phyloP scores from a whole-genome alignment of 2,329 filamentous ascomycete genomes.

The Aspergillus ibericus region DNA sequence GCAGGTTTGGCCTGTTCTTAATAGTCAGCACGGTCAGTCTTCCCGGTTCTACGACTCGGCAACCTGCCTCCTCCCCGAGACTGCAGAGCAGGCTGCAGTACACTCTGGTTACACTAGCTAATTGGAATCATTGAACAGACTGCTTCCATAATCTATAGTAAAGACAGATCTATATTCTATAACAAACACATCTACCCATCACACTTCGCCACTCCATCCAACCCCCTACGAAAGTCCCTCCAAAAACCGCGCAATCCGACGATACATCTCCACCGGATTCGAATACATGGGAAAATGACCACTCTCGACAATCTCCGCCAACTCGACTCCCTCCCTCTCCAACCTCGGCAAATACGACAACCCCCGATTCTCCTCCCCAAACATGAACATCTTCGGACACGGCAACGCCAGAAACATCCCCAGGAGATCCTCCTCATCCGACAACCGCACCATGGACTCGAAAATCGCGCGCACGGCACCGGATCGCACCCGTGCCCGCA shows the following conservation, averaged over 20 bases:
- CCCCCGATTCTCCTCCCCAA: constrained; percentile 20
- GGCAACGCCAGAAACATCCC: constrained; percentile 17
- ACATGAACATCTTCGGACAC: constrained; percentile 26
- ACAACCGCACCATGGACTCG: constrained; percentile 25
- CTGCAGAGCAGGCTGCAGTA: too few relatives aligned
- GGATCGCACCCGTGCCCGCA: constrained; percentile 18
- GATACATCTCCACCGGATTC: constrained; percentile 28
- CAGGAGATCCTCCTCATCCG: constrained; percentile 22
- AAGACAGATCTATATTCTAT: neutral
- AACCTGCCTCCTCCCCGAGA: too few relatives aligned
- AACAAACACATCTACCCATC: neutral
- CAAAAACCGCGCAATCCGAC: constrained; percentile 20
- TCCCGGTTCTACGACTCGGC: too few relatives aligned
- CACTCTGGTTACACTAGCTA: too few relatives aligned
- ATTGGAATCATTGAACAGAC: too few relatives aligned
- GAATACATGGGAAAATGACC: constrained; percentile 32
- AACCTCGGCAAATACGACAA: constrained; percentile 23
- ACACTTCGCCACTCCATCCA: too few relatives aligned
- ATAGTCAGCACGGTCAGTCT: too few relatives aligned
- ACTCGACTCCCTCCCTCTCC: constrained; percentile 16
- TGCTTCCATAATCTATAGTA: neutral
- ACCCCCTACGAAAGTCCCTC: neutral
- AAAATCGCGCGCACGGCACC: constrained; percentile 23
- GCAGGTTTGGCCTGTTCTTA: too few relatives aligned
- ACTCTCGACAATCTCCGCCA: constrained; percentile 23